Percentiles rank a stretch among this genome's conserved stretches.
These are phyloP conservation scores for Alternaria ethzedia DNA, from an alignment of 2,329 filamentous ascomycete genomes.

Conservation along the genomic window DNA sequence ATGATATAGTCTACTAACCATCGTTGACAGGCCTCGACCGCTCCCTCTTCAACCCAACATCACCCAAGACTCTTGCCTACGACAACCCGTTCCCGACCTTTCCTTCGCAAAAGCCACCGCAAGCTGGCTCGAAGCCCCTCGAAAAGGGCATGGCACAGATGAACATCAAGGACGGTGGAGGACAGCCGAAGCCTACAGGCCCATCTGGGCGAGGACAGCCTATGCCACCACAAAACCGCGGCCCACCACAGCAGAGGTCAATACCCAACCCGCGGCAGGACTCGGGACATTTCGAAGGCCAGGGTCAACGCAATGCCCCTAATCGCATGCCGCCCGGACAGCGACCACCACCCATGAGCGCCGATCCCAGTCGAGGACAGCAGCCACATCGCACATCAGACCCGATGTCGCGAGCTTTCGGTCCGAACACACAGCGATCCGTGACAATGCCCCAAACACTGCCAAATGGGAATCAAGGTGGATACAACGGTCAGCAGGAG, in stretches of 20 bases:
- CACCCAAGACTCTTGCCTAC: conserved; percentile 36
- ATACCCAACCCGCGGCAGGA: conserved; percentile 38
- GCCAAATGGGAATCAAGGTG: conserved; percentile 17
- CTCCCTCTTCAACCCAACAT: conserved; percentile 35
- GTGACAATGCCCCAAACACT: conserved; percentile 48
- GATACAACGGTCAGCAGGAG: conserved; percentile 32
- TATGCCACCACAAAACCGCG: conserved; percentile 31
- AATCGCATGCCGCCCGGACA: conserved; percentile 34
- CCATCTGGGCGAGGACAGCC: conserved; percentile 29
- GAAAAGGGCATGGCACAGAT: conserved; percentile 46
- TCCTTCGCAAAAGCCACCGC: conserved; percentile 39
- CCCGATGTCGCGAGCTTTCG: conserved; percentile 37
- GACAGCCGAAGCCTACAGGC: conserved; percentile 23
- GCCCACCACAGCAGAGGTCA: conserved; percentile 27
- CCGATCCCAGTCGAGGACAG: conserved; percentile 20
- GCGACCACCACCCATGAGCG: conserved; percentile 32
- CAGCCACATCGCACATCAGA: conserved; percentile 24
- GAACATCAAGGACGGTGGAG: conserved; percentile 35
- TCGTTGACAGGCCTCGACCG: conserved; percentile 38
- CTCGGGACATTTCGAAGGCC: conserved; percentile 44
- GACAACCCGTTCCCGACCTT: conserved; percentile 60
- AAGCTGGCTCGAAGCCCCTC: conserved; percentile 24
- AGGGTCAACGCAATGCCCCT: conserved; percentile 31
- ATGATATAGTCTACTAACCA: conserved; percentile 6
- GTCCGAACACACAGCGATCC: conserved; percentile 41